phyloP scores from a whole-genome alignment of 1,139 yeast genomes.

The Pichia kudriavzevii region DNA sequence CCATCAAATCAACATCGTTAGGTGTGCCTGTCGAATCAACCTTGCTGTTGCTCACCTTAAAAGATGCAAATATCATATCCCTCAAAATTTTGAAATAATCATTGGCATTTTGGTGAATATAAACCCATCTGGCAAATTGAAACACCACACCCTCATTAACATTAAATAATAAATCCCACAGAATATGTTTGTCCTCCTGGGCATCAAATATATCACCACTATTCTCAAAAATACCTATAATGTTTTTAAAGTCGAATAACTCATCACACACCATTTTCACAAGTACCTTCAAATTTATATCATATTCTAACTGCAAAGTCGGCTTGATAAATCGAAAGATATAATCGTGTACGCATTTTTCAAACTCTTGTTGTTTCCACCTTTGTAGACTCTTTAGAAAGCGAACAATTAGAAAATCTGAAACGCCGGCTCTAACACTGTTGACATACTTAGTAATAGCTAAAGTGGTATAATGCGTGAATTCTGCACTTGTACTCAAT shows the following conservation, averaged over 20 bases:
- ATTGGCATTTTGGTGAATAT: slow-evolving; percentile 4
- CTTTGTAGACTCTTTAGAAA: slow-evolving; percentile 24
- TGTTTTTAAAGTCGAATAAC: slow-evolving; percentile 28
- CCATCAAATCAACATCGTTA: slow-evolving; percentile 17
- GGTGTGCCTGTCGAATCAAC: slow-evolving; percentile 10
- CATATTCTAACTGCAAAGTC: slow-evolving; percentile 27
- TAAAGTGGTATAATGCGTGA: slow-evolving; percentile 21
- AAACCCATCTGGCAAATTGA: slow-evolving; percentile 1
- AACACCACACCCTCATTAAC: background rate
- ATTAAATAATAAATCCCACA: slow-evolving; percentile 14
- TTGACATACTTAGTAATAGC: slow-evolving; percentile 22
- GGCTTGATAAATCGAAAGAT: slow-evolving; percentile 23
- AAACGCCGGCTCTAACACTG: slow-evolving; percentile 17
- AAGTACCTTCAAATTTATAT: slow-evolving; percentile 21
- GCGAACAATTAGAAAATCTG: slow-evolving; percentile 12
- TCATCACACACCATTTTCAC: slow-evolving; percentile 30
- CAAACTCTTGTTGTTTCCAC: slow-evolving; percentile 28
- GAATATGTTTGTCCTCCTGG: slow-evolving; percentile 4
- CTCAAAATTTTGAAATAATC: slow-evolving; percentile 10
- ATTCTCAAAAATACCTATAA: slow-evolving; percentile 28
- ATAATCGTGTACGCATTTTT: slow-evolving; percentile 23
- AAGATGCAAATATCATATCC: slow-evolving; percentile 4
- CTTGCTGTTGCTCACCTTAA: background rate
- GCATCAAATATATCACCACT: slow-evolving; percentile 4
- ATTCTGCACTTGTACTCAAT: slow-evolving; percentile 26